These are phyloP conservation scores for Turnera subulata DNA, from an alignment of 345 rosid species.

Conservation along the genomic window DNA sequence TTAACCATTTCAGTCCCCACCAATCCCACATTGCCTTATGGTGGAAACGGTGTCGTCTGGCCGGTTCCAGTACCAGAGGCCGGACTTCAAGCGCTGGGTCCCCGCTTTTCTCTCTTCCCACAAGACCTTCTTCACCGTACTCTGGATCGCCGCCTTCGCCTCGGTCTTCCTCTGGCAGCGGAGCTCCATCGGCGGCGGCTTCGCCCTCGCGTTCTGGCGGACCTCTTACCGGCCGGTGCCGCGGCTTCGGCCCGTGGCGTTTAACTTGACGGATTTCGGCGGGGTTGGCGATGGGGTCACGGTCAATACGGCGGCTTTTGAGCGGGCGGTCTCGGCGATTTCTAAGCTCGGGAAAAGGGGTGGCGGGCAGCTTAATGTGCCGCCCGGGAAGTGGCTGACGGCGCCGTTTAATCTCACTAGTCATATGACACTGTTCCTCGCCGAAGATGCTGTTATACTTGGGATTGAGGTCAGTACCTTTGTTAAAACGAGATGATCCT, in stretches of 20 bases:
- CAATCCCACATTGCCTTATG: slow-evolving; percentile 27
- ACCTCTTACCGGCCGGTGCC: slow-evolving; percentile 41
- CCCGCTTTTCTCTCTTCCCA: slow-evolving; percentile 58
- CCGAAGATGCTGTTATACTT: slow-evolving; percentile 79
- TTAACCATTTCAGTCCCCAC: neutral
- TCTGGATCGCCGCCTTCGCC: slow-evolving; percentile 79
- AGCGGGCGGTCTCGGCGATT: slow-evolving; percentile 74
- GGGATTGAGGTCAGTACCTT: slow-evolving; percentile 53
- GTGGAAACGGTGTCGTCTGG: slow-evolving; percentile 41
- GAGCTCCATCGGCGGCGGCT: slow-evolving; percentile 37
- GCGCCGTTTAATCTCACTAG: slow-evolving; percentile 96
- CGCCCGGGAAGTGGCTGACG: slow-evolving; percentile 92
- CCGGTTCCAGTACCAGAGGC: slow-evolving; percentile 47
- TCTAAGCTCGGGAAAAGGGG: slow-evolving; percentile 67
- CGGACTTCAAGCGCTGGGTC: slow-evolving; percentile 53
- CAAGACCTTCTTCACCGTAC: slow-evolving; percentile 65
- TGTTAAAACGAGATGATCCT: too few relatives aligned
- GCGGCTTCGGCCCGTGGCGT: slow-evolving; percentile 51
- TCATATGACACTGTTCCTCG: slow-evolving; percentile 85
- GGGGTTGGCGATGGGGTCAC: slow-evolving; percentile 85
- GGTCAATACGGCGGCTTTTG: slow-evolving; percentile 78
- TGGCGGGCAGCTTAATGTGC: slow-evolving; percentile 93
- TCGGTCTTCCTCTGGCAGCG: slow-evolving; percentile 85
- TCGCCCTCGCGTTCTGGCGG: slow-evolving; percentile 35
- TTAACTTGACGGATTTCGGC: slow-evolving; percentile 87